These are phyloP conservation scores for Astraeus odoratus DNA, from an alignment of 768 basidiomycete genomes.

Conservation along the genomic window DNA sequence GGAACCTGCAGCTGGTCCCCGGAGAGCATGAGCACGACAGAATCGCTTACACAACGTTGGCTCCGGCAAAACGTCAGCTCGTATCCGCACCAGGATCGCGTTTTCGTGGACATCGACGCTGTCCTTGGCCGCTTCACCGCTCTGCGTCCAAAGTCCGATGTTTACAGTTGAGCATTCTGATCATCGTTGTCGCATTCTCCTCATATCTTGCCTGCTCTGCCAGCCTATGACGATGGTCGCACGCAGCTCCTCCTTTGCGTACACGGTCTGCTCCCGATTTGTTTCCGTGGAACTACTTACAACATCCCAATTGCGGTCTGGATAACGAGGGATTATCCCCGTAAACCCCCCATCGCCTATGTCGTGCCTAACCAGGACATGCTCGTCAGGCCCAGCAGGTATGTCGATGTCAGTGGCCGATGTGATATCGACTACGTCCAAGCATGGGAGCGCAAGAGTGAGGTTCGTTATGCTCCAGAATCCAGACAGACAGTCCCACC, in stretches of 20 bases:
- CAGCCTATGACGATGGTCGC: constrained; percentile 92
- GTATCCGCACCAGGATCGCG: constrained; percentile 49
- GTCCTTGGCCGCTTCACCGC: constrained; percentile 47
- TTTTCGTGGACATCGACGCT: constrained; percentile 57
- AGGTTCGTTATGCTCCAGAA: constrained; percentile 46
- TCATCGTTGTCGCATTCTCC: constrained; percentile 10
- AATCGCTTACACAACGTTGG: constrained; percentile 60
- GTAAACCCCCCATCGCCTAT: constrained; percentile 75
- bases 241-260: constrained; percentile 86
- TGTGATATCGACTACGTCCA: constrained; percentile 63
- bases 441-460: constrained; percentile 76
- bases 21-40: too few species aligned
- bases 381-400: constrained; percentile 71
- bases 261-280: constrained; percentile 87
- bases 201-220: constrained; percentile 4
- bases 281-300: constrained; percentile 68
- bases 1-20: too few species aligned
- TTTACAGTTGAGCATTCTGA: constrained; percentile 50
- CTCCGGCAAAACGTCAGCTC: constrained; percentile 53
- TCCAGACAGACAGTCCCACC: constrained; percentile 4
- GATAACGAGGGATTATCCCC: constrained; percentile 81
- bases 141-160: constrained; percentile 72
- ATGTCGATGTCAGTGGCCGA: constrained; percentile 76
- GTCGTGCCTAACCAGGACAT: constrained; percentile 90
- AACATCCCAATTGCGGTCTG: constrained; percentile 92